Percentiles rank a stretch among this genome's conserved stretches.
Conservation (phyloP, 805 yeast genomes). For the Pichia californica region DNA sequence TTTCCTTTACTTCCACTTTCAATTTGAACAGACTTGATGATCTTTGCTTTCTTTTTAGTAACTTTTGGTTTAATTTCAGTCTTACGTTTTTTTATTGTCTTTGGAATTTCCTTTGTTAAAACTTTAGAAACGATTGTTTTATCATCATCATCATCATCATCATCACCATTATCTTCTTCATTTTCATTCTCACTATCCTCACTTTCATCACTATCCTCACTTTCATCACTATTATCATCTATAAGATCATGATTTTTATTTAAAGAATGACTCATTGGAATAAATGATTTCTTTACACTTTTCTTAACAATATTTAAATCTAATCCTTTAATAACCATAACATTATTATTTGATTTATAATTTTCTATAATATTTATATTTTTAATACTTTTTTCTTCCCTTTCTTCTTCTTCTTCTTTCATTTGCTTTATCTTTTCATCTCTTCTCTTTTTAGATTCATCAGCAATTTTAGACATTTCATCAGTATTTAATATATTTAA, state of each 20-base stretch:
- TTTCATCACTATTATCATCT: conserved; percentile 13
- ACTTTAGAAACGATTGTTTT: background rate
- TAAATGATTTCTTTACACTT: conserved; percentile 6
- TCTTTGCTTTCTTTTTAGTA: background rate
- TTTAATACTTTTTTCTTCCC: conserved; percentile 9
- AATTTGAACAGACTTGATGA: background rate
- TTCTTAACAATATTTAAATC: conserved; percentile 12
- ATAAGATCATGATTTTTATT: conserved; percentile 27
- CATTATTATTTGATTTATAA: background rate
- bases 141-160: conserved; percentile 3
- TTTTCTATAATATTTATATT: conserved; percentile 6
- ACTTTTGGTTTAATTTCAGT: background rate
- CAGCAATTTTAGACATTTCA: conserved; percentile 29
- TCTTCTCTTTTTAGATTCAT: conserved; percentile 17
- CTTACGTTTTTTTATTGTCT: background rate
- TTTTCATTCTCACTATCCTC: conserved; percentile 14
- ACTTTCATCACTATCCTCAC: conserved; percentile 5
- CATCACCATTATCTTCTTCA: background rate
- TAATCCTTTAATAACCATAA: conserved; percentile 9
- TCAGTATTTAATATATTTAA: conserved; percentile 54
- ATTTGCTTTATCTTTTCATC: conserved; percentile 13
- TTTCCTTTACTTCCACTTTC: background rate
- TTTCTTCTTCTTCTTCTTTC: conserved; percentile 7
- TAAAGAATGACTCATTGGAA: conserved; percentile 50
- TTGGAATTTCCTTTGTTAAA: background rate